Conservation (phyloP, 2,329 filamentous ascomycete species). For the Penicillium palitans region DNA sequence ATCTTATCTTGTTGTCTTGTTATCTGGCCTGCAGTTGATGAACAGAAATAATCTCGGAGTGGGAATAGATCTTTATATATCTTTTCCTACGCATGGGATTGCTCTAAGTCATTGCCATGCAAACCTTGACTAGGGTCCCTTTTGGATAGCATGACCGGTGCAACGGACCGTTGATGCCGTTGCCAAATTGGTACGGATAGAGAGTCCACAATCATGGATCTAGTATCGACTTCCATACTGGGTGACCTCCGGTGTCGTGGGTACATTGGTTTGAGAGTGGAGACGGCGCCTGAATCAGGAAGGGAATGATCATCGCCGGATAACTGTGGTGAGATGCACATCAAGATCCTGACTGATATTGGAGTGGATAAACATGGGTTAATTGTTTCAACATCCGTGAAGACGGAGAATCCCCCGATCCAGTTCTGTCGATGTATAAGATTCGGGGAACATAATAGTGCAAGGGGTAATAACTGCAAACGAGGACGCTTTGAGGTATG, state of each 20-base stretch:
- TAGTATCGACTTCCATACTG: slow-evolving; percentile 15
- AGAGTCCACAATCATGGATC: slow-evolving; percentile 12
- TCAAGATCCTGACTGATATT: slow-evolving; percentile 7
- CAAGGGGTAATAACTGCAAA: background rate
- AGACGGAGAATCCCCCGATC: slow-evolving; percentile 15
- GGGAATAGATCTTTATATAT: slow-evolving; percentile 24
- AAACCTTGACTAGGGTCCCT: slow-evolving; percentile 6
- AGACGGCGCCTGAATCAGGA: slow-evolving; percentile 14
- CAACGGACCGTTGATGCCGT: slow-evolving; percentile 21
- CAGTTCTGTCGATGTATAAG: slow-evolving; percentile 4
- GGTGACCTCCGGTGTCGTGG: slow-evolving; percentile 10
- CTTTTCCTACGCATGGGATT: background rate
- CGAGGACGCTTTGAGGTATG: background rate
- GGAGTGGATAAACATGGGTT: slow-evolving; percentile 4
- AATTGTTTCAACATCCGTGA: slow-evolving; percentile 13
- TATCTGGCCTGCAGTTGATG: slow-evolving; percentile 31
- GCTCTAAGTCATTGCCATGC: background rate
- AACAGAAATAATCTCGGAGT: slow-evolving; percentile 6
- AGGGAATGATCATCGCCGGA: slow-evolving; percentile 20
- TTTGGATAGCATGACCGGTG: slow-evolving; percentile 9
- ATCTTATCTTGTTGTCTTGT: slow-evolving; percentile 7
- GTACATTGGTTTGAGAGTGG: slow-evolving; percentile 20
- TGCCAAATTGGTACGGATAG: slow-evolving; percentile 15
- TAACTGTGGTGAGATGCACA: background rate
- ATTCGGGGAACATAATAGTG: background rate